phyloP scores from a whole-genome alignment of 1,284 basidiomycete species.

The Xerocomus tenax region DNA sequence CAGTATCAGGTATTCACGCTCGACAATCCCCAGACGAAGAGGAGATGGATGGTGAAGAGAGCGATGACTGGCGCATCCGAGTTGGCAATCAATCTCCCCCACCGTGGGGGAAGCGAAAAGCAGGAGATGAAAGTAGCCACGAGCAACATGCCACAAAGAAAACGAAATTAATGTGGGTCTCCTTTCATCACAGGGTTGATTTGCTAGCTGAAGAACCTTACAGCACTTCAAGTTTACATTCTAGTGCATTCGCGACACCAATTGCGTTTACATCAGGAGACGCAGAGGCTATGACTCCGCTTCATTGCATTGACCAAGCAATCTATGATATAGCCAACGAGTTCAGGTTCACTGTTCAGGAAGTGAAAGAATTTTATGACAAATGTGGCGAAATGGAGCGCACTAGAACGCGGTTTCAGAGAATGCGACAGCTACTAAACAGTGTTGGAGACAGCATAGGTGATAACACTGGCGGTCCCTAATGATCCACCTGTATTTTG shows the following conservation, averaged over 20 bases:
- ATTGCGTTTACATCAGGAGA: conserved; percentile 5
- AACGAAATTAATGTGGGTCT: conserved; percentile 26
- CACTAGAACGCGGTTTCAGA: conserved; percentile 54
- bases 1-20: conserved; percentile 15
- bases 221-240: conserved; percentile 6
- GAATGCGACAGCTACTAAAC: conserved; percentile 52
- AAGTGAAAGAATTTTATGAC: conserved; percentile 68
- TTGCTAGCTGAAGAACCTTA: not conserved
- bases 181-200: not conserved
- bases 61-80: conserved; percentile 54
- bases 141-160: conserved; percentile 18
- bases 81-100: conserved; percentile 56
- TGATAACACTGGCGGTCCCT: conserved; percentile 14
- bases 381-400: conserved; percentile 57
- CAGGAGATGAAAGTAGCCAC: conserved; percentile 30
- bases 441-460: conserved; percentile 34
- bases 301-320: conserved; percentile 57
- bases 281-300: conserved; percentile 3
- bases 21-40: conserved; percentile 39
- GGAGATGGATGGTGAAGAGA: conserved; percentile 53
- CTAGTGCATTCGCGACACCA: conserved; percentile 6
- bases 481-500: conserved; percentile 1
- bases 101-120: conserved; percentile 55
- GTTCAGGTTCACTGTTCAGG: conserved; percentile 58
- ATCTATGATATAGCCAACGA: conserved; percentile 56